Percentiles rank a stretch among this genome's conserved stretches.
These are phyloP conservation scores for Suillus americanus DNA, from an alignment of 768 basidiomycete genomes.

Conservation along the genomic window DNA sequence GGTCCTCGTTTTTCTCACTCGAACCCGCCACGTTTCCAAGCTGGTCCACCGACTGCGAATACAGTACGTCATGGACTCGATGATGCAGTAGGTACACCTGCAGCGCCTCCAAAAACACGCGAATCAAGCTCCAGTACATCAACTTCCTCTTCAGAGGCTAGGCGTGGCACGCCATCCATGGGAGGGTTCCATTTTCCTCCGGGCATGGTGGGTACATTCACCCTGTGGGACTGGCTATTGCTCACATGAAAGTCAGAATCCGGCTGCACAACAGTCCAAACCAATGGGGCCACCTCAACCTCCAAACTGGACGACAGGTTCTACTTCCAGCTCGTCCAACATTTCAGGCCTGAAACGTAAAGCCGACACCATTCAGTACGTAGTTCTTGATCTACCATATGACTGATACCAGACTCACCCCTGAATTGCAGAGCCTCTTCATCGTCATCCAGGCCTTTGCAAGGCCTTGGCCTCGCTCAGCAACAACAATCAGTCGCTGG, in stretches of 20 bases:
- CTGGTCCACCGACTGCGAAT: neutral
- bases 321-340: constrained; percentile 10
- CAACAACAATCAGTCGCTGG: constrained; percentile 23
- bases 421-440: constrained; percentile 18
- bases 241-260: constrained; percentile 11
- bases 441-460: constrained; percentile 22
- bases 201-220: constrained; percentile 38
- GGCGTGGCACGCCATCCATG: constrained; percentile 36
- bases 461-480: constrained; percentile 42
- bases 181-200: constrained; percentile 53
- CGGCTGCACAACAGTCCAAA: constrained; percentile 12
- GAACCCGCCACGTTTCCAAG: neutral
- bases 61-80: neutral
- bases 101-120: neutral
- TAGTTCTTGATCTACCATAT: constrained; percentile 16
- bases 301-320: constrained; percentile 10
- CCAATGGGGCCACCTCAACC: constrained; percentile 2
- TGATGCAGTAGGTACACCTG: neutral
- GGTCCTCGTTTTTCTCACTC: neutral
- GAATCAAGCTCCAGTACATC: neutral
- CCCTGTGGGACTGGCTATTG: neutral
- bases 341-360: constrained; percentile 31
- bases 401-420: neutral
- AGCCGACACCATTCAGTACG: constrained; percentile 33
- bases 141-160: constrained; percentile 11